phyloP scores from a whole-genome alignment of 306 rosid species.

The Urtica urens region DNA sequence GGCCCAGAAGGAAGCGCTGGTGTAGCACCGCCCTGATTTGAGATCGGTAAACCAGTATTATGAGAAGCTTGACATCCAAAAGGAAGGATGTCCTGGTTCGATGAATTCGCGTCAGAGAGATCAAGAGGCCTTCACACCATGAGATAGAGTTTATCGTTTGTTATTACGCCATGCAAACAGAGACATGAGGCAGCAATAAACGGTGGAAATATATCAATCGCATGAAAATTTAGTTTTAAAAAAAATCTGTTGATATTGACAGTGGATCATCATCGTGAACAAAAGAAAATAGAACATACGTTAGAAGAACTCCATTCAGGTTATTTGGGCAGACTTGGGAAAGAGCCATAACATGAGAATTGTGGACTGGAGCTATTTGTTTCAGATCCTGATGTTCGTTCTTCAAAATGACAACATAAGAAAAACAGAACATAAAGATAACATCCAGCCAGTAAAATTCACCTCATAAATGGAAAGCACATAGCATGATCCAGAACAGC shows the following conservation, averaged over 20 bases:
- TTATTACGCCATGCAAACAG: slow-evolving; percentile 6
- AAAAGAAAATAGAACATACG: slow-evolving; percentile 49
- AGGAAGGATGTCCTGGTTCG: slow-evolving; percentile 50
- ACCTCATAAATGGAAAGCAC: neutral
- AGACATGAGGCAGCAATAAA: slow-evolving; percentile 1
- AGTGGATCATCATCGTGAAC: slow-evolving; percentile 5
- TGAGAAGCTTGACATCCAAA: slow-evolving; percentile 69
- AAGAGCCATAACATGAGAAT: slow-evolving; percentile 60
- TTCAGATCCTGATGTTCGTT: slow-evolving; percentile 62
- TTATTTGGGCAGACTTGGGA: slow-evolving; percentile 60
- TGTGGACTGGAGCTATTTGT: slow-evolving; percentile 52
- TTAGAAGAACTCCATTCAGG: slow-evolving; percentile 55
- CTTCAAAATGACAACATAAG: slow-evolving; percentile 26
- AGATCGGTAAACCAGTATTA: slow-evolving; percentile 48
- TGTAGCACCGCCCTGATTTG: slow-evolving; percentile 59
- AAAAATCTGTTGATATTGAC: neutral
- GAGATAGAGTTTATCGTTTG: slow-evolving; percentile 6
- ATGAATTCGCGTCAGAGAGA: slow-evolving; percentile 65
- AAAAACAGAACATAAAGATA: neutral
- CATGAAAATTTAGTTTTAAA: neutral
- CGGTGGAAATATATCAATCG: neutral
- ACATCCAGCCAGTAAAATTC: too few species aligned
- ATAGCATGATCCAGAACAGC: neutral
- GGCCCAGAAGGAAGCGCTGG: slow-evolving; percentile 52
- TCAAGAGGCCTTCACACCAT: slow-evolving; percentile 82